These are phyloP conservation scores for Cymodocea nodosa DNA, from an alignment of 116 monocot species.

Conservation along the genomic window DNA sequence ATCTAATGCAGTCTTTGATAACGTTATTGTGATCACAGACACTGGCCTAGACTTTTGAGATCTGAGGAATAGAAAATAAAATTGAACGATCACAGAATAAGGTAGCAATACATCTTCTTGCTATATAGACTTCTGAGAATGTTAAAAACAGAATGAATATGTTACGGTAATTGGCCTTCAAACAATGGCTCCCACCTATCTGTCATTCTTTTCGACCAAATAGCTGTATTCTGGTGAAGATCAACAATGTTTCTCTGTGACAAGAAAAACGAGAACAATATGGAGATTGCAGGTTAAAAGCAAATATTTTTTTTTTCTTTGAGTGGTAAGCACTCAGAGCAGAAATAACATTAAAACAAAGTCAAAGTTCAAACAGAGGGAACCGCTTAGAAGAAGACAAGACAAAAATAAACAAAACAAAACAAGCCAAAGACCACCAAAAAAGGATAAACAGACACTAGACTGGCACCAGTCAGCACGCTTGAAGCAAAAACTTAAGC, in stretches of 20 bases:
- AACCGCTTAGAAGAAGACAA: too few relatives aligned
- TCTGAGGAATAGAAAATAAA: slow-evolving; percentile 4
- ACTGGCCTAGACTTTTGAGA: slow-evolving; percentile 78
- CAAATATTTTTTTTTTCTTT: not conserved
- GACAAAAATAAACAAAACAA: too few relatives aligned
- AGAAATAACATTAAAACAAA: too few relatives aligned
- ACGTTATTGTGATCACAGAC: slow-evolving; percentile 65
- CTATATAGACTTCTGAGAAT: not conserved
- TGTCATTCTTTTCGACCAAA: slow-evolving; percentile 68
- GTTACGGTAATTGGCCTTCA: slow-evolving; percentile 84
- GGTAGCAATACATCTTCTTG: not conserved
- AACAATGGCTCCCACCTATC: slow-evolving; percentile 84
- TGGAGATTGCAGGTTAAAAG: not conserved
- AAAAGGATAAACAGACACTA: too few relatives aligned
- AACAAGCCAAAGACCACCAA: too few relatives aligned
- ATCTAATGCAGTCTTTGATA: slow-evolving; percentile 63
- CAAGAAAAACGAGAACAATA: not conserved
- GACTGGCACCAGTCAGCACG: too few relatives aligned
- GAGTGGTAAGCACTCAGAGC: too few relatives aligned
- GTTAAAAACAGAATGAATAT: not conserved
- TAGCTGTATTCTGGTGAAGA: slow-evolving; percentile 65
- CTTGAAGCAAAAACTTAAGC: too few relatives aligned
- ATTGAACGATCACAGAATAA: not conserved
- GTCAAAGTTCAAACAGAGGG: too few relatives aligned
- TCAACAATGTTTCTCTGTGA: slow-evolving; percentile 63